Evolutionary conservation across 495 filamentous ascomycete genomes (phyloP).

Genomic region (Aspergillus funiculosus): DNA sequence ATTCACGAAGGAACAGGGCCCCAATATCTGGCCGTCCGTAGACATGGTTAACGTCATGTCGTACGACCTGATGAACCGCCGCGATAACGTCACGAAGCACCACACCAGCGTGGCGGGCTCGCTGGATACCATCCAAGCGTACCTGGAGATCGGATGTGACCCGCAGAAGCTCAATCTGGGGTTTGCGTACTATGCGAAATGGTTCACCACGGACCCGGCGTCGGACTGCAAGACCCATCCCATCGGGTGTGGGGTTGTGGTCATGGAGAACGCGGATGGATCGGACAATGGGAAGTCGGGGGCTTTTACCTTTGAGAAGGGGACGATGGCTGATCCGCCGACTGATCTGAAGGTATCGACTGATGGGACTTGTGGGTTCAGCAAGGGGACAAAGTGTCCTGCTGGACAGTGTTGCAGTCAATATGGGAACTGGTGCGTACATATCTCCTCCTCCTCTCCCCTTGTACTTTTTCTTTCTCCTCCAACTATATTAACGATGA

Average conservation of each 20-base stretch:
- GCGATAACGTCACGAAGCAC: slow-evolving; percentile 61
- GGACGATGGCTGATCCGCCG: slow-evolving; percentile 44
- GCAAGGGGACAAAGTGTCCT: slow-evolving; percentile 28
- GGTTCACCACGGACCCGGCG: slow-evolving; percentile 55
- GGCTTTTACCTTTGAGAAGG: slow-evolving; percentile 50
- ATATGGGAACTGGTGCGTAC: slow-evolving; percentile 39
- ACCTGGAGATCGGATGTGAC: slow-evolving; percentile 52
- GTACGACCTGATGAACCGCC: slow-evolving; percentile 74
- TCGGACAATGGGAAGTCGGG: slow-evolving; percentile 58
- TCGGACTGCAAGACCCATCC: slow-evolving; percentile 40
- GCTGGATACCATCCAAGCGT: slow-evolving; percentile 52
- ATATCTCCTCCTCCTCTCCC: background rate
- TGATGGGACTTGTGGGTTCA: slow-evolving; percentile 31
- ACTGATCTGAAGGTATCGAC: slow-evolving; percentile 43
- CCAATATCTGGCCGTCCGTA: slow-evolving; percentile 56
- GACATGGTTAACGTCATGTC: slow-evolving; percentile 78
- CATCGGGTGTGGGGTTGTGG: slow-evolving; percentile 56
- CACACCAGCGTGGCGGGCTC: slow-evolving; percentile 56
- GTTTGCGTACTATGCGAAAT: slow-evolving; percentile 71
- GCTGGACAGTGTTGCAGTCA: slow-evolving; percentile 33
- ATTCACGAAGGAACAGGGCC: slow-evolving; percentile 57
- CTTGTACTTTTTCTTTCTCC: background rate
- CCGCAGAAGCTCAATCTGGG: slow-evolving; percentile 61
- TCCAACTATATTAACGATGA: background rate
- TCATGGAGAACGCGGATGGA: slow-evolving; percentile 60